phyloP scores from a whole-genome alignment of 306 rosid species.

The Herpetospermum pedunculosum region DNA sequence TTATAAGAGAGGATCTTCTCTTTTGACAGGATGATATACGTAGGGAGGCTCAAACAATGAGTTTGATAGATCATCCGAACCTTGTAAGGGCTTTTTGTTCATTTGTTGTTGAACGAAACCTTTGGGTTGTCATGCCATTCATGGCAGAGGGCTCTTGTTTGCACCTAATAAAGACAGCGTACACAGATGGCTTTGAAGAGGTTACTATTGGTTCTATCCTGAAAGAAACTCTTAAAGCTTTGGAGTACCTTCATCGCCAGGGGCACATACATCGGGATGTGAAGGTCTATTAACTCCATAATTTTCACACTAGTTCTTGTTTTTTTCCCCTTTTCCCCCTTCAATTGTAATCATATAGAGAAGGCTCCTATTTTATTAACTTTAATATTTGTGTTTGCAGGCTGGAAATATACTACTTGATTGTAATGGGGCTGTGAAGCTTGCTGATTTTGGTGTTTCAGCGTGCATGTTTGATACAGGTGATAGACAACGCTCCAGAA shows the following conservation, averaged over 20 bases:
- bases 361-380: background rate
- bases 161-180: conserved; percentile 88
- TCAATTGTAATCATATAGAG: background rate
- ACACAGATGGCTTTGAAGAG: conserved; percentile 86
- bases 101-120: conserved; percentile 69
- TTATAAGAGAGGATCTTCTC: background rate
- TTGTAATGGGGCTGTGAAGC: conserved; percentile 62
- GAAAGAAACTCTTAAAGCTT: conserved; percentile 83
- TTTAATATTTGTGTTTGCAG: conserved; percentile 20
- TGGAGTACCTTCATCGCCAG: conserved; percentile 80
- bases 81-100: conserved; percentile 75
- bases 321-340: background rate
- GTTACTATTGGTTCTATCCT: conserved; percentile 65
- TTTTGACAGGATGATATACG: conserved; percentile 57
- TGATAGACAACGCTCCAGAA: conserved; percentile 84
- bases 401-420: conserved; percentile 92
- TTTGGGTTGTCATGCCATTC: conserved; percentile 95
- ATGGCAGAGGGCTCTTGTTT: conserved; percentile 96
- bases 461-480: conserved; percentile 95
- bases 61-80: conserved; percentile 81
- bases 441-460: conserved; percentile 95
- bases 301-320: background rate
- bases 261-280: conserved; percentile 98
- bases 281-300: conserved; percentile 30
- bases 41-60: conserved; percentile 92